Evolutionary conservation across 2,329 filamentous ascomycete species (phyloP).

Genomic region (Alternaria sp.): DNA sequence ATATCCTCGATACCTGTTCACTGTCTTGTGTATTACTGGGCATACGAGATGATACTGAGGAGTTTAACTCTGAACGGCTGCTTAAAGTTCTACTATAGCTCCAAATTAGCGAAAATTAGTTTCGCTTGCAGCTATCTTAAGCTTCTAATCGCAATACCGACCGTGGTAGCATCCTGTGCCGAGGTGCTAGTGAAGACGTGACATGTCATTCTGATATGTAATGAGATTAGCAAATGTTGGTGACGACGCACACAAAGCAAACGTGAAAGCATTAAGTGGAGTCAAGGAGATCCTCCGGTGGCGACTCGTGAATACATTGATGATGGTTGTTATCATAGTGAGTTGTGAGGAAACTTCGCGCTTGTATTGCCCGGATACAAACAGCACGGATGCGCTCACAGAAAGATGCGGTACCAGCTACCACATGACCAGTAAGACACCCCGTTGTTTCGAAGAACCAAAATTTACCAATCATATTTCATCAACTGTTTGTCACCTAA

Average conservation of each 20-base stretch:
- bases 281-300: not conserved
- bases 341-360: not conserved
- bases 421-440: not conserved
- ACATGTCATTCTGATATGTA: not conserved
- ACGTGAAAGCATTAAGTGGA: not conserved
- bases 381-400: not conserved
- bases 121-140: not conserved
- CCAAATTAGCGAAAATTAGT: accelerated
- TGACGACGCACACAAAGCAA: not conserved
- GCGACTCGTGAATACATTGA: not conserved
- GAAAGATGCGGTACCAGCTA: not conserved
- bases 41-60: no score
- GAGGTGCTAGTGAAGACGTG: not conserved
- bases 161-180: accelerated
- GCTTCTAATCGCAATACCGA: not conserved
- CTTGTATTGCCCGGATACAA: not conserved
- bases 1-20: no score
- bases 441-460: not conserved
- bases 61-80: no score
- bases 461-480: accelerated
- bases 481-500: not conserved
- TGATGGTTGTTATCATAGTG: not conserved
- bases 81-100: no score
- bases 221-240: not conserved
- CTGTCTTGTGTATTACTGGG: no score